Evolutionary conservation across 371 early-diverging fungal species (phyloP).

Genomic region (Rhizopus stolonifer): DNA sequence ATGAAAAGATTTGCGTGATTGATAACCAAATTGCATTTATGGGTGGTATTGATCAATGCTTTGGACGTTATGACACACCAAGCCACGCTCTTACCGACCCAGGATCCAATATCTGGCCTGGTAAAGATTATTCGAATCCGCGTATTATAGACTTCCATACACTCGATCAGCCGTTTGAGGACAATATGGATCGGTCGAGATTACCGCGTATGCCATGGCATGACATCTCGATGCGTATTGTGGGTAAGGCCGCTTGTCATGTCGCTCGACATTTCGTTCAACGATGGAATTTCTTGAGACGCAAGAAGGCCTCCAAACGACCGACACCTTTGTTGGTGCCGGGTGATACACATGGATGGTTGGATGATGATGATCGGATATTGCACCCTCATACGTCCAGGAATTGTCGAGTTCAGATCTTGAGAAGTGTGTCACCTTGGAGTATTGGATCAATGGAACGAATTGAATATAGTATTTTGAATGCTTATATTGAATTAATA

Average conservation of each 20-base stretch:
- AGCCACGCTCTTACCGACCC: slow-evolving; percentile 73
- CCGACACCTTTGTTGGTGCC: slow-evolving; percentile 67
- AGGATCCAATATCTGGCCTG: slow-evolving; percentile 60
- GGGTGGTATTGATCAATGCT: slow-evolving; percentile 89
- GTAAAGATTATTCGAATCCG: slow-evolving; percentile 88
- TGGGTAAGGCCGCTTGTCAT: slow-evolving; percentile 65
- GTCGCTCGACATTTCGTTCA: slow-evolving; percentile 85
- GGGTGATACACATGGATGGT: slow-evolving; percentile 38
- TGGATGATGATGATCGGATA: slow-evolving; percentile 6
- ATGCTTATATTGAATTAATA: slow-evolving; percentile 76
- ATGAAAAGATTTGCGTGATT: slow-evolving; percentile 77
- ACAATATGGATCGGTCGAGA: slow-evolving; percentile 30
- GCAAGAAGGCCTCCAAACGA: slow-evolving; percentile 50
- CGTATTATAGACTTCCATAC: slow-evolving; percentile 81
- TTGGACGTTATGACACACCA: slow-evolving; percentile 81
- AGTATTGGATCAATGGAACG: slow-evolving; percentile 54
- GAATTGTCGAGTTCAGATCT: slow-evolving; percentile 60
- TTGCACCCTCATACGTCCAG: slow-evolving; percentile 28
- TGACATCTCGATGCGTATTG: slow-evolving; percentile 73
- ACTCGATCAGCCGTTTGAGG: slow-evolving; percentile 50
- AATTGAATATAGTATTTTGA: slow-evolving; percentile 70
- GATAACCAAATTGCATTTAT: slow-evolving; percentile 82
- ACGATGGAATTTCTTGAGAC: slow-evolving; percentile 84
- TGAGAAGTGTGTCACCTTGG: slow-evolving; percentile 65
- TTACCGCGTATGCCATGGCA: slow-evolving; percentile 94